phyloP scores from a whole-genome alignment of 2,329 filamentous ascomycete genomes.

The Apiospora marii region DNA sequence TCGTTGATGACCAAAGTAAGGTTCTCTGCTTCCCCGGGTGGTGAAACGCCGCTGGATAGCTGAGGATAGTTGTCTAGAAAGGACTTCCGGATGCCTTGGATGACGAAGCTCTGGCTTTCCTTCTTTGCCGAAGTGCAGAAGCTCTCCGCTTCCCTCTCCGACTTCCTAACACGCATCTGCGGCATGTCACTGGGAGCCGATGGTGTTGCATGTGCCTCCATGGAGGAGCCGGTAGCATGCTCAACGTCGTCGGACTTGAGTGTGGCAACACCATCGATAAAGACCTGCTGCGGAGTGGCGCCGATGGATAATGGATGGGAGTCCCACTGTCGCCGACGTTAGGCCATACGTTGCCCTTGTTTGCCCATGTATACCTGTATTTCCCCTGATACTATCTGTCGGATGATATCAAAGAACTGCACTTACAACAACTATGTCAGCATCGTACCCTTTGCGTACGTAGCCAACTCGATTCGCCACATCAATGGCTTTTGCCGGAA shows the following conservation, averaged over 20 bases:
- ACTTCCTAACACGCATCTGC: slow-evolving; percentile 18
- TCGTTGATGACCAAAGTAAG: slow-evolving; percentile 49
- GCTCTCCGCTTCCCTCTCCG: slow-evolving; percentile 34
- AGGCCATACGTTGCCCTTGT: neutral
- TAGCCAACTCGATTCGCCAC: slow-evolving; percentile 54
- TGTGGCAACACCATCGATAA: slow-evolving; percentile 50
- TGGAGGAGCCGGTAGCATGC: slow-evolving; percentile 23
- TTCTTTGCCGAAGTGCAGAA: slow-evolving; percentile 37
- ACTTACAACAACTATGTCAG: slow-evolving; percentile 52
- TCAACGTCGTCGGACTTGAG: slow-evolving; percentile 24
- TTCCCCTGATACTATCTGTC: neutral
- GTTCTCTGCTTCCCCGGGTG: slow-evolving; percentile 30
- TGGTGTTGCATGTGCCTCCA: slow-evolving; percentile 4
- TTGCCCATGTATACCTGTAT: neutral
- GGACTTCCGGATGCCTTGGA: slow-evolving; percentile 47
- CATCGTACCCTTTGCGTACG: slow-evolving; percentile 54
- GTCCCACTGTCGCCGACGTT: slow-evolving; percentile 46
- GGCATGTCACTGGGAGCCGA: neutral
- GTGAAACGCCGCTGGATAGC: slow-evolving; percentile 18
- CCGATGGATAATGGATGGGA: slow-evolving; percentile 54
- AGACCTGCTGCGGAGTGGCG: slow-evolving; percentile 55
- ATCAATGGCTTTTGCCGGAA: slow-evolving; percentile 53
- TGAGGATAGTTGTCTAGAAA: slow-evolving; percentile 41
- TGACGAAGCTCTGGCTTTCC: slow-evolving; percentile 40
- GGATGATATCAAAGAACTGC: neutral